phyloP scores from a whole-genome alignment of 805 yeast species.

The Yarrowia sp. region DNA sequence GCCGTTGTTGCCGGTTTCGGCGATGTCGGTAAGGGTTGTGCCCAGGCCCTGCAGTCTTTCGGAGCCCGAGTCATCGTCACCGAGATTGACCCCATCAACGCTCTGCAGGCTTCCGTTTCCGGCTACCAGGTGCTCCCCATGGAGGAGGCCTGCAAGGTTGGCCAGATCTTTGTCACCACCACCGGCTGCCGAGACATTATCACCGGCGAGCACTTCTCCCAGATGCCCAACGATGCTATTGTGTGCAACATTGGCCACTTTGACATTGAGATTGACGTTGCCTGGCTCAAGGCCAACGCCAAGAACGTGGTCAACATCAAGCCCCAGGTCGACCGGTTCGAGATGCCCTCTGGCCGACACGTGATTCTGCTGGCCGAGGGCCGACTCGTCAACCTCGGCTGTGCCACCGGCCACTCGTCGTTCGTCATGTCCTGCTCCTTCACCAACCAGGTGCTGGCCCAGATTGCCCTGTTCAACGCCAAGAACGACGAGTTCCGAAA shows the following conservation, averaged over 20 bases:
- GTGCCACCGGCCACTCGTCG: conserved; percentile 99
- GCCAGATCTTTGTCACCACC: conserved; percentile 98
- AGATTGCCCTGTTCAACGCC: conserved; percentile 95
- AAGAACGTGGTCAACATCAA: conserved; percentile 93
- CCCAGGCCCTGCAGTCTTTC: conserved; percentile 97
- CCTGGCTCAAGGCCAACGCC: conserved; percentile 96
- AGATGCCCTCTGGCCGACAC: conserved; percentile 88
- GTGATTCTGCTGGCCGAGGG: conserved; percentile 97
- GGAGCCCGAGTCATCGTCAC: conserved; percentile 98
- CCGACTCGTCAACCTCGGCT: conserved; percentile 98
- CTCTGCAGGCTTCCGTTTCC: conserved; percentile 98
- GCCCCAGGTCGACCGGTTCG: conserved; percentile 98
- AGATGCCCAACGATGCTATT: conserved; percentile 99
- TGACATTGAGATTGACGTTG: conserved; percentile 98
- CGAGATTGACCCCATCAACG: conserved; percentile 98
- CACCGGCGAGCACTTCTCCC: conserved; percentile 82
- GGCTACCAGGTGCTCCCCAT: conserved; percentile 97
- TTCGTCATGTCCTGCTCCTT: conserved; percentile 99
- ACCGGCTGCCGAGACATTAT: conserved; percentile 99
- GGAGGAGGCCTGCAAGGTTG: conserved; percentile 89
- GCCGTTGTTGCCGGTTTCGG: conserved; percentile 99
- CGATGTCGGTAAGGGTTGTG: conserved; percentile 99
- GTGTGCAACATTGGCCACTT: conserved; percentile 99
- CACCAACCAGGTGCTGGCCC: conserved; percentile 99
- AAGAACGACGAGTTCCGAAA: conserved; percentile 79